phyloP scores from a whole-genome alignment of 208 protist species.

The Naegleria lovaniensis region DNA sequence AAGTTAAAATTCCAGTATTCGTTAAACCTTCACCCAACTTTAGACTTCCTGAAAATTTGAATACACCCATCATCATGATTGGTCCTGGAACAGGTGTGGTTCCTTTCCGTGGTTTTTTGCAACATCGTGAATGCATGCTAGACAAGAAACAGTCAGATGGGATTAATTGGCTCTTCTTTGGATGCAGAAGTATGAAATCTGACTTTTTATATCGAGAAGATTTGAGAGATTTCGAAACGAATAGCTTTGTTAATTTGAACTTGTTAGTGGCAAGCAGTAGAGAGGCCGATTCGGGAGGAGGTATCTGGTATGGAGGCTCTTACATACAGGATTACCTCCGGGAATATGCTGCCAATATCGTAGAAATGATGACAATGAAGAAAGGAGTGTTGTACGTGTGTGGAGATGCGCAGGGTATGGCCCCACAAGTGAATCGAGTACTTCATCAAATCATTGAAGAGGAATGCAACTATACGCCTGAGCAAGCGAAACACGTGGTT shows the following conservation, averaged over 20 bases:
- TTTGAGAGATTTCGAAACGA: conserved; percentile 54
- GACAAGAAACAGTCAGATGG: conserved; percentile 11
- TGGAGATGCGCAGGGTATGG: conserved; percentile 80
- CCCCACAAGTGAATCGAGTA: conserved; percentile 66
- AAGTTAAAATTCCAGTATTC: not conserved
- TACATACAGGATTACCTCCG: conserved; percentile 81
- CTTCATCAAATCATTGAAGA: not conserved
- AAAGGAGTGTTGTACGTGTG: conserved; percentile 77
- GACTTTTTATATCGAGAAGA: conserved; percentile 74
- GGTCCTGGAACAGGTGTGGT: conserved; percentile 80
- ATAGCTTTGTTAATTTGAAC: conserved; percentile 53
- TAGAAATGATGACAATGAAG: conserved; percentile 38
- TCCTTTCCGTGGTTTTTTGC: conserved; percentile 63
- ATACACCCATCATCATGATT: conserved; percentile 77
- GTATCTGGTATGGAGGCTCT: conserved; percentile 56
- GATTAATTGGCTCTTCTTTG: not conserved
- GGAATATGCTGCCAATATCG: conserved; percentile 55
- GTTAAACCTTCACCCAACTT: conserved; percentile 51
- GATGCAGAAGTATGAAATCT: conserved; percentile 44
- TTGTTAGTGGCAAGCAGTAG: not conserved
- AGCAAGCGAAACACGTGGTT: conserved; percentile 4
- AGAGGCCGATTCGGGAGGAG: conserved; percentile 27
- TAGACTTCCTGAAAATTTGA: conserved; percentile 54
- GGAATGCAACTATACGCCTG: not conserved
- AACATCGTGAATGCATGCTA: conserved; percentile 60